A percentile compares a stretch with the other conserved stretches of the same genome.
Evolutionary conservation across 768 basidiomycete genomes (phyloP).

Genomic region (Mycena kentingensis): DNA sequence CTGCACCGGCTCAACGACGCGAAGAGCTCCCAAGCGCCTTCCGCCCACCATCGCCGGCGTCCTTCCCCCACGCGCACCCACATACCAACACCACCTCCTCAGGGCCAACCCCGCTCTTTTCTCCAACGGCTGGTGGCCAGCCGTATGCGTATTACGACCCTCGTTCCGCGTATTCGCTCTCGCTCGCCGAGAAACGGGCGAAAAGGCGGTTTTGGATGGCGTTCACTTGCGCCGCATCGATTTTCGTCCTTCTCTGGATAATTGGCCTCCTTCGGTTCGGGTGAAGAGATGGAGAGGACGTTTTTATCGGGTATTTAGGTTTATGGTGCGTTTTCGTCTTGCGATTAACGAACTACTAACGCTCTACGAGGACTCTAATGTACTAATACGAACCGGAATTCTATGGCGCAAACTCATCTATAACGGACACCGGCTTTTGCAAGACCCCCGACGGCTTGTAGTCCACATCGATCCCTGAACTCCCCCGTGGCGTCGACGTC

Average conservation of each 20-base stretch:
- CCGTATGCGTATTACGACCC: slow-evolving; percentile 22
- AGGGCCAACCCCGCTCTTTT: slow-evolving; percentile 19
- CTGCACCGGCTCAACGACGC: not conserved
- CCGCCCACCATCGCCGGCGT: slow-evolving; percentile 20
- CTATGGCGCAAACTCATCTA: slow-evolving; percentile 39
- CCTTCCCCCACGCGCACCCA: slow-evolving; percentile 17
- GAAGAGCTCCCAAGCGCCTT: slow-evolving; percentile 19
- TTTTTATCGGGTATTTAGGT: not conserved
- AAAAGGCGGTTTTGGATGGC: slow-evolving; percentile 14
- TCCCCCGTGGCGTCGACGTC: slow-evolving; percentile 51
- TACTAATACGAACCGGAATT: too few relatives aligned
- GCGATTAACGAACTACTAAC: too few relatives aligned
- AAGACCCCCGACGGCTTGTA: slow-evolving; percentile 42
- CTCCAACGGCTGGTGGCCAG: not conserved
- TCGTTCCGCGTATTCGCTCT: slow-evolving; percentile 21
- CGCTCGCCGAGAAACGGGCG: slow-evolving; percentile 17
- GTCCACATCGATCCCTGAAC: slow-evolving; percentile 43
- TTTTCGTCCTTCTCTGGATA: slow-evolving; percentile 11
- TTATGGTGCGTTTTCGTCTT: not conserved
- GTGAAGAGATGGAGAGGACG: not conserved
- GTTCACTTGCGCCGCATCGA: slow-evolving; percentile 5
- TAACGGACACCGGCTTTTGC: slow-evolving; percentile 42
- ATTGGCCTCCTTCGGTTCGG: slow-evolving; percentile 13
- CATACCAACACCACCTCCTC: slow-evolving; percentile 4
- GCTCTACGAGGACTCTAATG: too few relatives aligned